phyloP scores from a whole-genome alignment of 306 rosid genomes.

The Alnus rubra region DNA sequence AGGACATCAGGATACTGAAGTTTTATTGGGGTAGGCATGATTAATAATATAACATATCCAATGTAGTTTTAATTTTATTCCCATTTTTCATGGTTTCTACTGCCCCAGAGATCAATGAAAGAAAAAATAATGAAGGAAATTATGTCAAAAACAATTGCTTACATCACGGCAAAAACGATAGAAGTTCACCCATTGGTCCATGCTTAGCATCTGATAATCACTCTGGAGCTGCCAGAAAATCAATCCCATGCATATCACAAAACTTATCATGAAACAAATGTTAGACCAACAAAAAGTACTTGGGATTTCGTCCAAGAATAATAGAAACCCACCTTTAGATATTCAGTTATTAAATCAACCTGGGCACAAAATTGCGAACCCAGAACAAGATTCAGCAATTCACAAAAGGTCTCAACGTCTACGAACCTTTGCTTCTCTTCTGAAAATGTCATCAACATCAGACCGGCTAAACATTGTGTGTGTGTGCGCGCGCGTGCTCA shows the following conservation, averaged over 20 bases:
- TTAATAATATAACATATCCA: not conserved
- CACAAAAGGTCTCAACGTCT: slow-evolving; percentile 60
- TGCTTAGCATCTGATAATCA: slow-evolving; percentile 54
- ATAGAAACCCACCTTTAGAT: slow-evolving; percentile 54
- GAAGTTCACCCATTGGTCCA: slow-evolving; percentile 67
- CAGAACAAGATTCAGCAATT: slow-evolving; percentile 56
- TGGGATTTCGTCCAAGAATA: no score
- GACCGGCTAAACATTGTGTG: not conserved
- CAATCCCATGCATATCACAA: slow-evolving; percentile 26
- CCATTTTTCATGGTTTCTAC: not conserved
- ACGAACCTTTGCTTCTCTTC: slow-evolving; percentile 67
- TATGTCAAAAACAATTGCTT: slow-evolving; percentile 11
- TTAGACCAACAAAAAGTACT: not conserved
- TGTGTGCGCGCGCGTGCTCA: not conserved
- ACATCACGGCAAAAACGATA: slow-evolving; percentile 65
- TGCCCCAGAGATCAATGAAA: not conserved
- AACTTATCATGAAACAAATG: not conserved
- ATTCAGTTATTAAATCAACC: slow-evolving; percentile 49
- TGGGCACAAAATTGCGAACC: slow-evolving; percentile 44
- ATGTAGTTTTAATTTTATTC: not conserved
- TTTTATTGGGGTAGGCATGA: not conserved
- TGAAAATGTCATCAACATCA: slow-evolving; percentile 38
- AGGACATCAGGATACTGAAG: not conserved
- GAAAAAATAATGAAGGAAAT: slow-evolving; percentile 4
- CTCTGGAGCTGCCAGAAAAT: slow-evolving; percentile 51